Evolutionary conservation across 75 land plant genomes (phyloP).

Genomic region (Pinus tabuliformis): DNA sequence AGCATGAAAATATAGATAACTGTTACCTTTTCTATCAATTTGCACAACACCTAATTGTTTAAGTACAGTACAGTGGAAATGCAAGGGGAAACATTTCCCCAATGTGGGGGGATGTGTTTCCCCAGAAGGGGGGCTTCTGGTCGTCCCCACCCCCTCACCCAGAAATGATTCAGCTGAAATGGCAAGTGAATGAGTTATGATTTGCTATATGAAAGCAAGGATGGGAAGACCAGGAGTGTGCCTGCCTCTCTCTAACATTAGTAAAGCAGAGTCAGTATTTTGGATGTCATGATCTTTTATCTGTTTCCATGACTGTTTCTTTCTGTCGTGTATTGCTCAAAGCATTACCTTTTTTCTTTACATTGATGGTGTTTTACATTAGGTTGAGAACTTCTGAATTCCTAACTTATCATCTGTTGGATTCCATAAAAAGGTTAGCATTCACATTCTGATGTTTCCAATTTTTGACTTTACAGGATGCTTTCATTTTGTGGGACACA

Average conservation of each 20-base stretch:
- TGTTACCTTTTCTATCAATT: too few relatives aligned
- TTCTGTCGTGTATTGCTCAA: neutral
- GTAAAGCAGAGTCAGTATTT: neutral
- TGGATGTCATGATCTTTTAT: neutral
- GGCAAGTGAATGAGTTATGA: too few relatives aligned
- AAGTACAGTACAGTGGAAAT: too few relatives aligned
- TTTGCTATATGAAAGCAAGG: too few relatives aligned
- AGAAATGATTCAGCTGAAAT: too few relatives aligned
- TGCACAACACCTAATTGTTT: too few relatives aligned
- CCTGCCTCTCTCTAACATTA: neutral
- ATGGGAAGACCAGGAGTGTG: too few relatives aligned
- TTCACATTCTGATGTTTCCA: neutral
- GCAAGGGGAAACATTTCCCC: too few relatives aligned
- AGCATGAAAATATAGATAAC: too few relatives aligned
- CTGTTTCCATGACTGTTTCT: neutral
- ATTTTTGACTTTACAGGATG: constrained; percentile 58
- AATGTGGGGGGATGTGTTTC: too few relatives aligned
- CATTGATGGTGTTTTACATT: neutral
- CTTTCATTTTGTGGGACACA: constrained; percentile 92
- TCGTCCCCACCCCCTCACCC: too few relatives aligned
- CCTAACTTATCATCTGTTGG: neutral
- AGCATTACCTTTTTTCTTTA: neutral
- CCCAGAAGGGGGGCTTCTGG: too few relatives aligned
- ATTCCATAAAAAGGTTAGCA: neutral
- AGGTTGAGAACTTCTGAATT: neutral